phyloP scores from a whole-genome alignment of 805 yeast species.

The Cyberlindnera euphorbiae region DNA sequence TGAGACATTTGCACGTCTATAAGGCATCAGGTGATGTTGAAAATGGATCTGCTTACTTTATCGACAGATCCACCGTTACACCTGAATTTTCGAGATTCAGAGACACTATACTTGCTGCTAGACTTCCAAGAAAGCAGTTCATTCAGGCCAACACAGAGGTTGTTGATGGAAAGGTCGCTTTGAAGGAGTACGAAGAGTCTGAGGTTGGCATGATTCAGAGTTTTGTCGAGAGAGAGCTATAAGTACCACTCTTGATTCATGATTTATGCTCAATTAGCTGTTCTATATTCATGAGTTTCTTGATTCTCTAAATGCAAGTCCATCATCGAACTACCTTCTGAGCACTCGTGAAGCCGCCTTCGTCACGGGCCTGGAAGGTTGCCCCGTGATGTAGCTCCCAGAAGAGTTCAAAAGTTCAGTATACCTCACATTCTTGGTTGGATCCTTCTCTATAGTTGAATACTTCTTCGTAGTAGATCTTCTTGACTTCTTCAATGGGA shows the following conservation, averaged over 20 bases:
- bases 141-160: slow-evolving; percentile 74
- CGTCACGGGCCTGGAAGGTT: slow-evolving; percentile 8
- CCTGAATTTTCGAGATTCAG: slow-evolving; percentile 60
- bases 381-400: background rate
- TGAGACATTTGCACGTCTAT: slow-evolving; percentile 68
- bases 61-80: slow-evolving; percentile 63
- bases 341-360: background rate
- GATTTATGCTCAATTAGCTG: no score
- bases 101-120: slow-evolving; percentile 61
- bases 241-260: no score
- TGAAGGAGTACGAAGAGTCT: slow-evolving; percentile 72
- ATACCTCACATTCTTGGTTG: background rate
- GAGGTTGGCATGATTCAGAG: slow-evolving; percentile 76
- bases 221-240: slow-evolving; percentile 53
- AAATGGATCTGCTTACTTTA: slow-evolving; percentile 59
- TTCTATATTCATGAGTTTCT: no score
- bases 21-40: slow-evolving; percentile 73
- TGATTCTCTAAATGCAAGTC: no score
- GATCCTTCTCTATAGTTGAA: slow-evolving; percentile 3
- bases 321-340: no score
- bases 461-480: slow-evolving; percentile 2
- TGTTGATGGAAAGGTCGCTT: slow-evolving; percentile 36
- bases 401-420: background rate
- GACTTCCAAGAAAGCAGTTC: slow-evolving; percentile 79
- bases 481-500: slow-evolving; percentile 8